Evolutionary conservation across 1,284 basidiomycete genomes (phyloP), one percentile per base, ranked within the genome.

Genomic region (Rhodotorula sp.): DNA sequence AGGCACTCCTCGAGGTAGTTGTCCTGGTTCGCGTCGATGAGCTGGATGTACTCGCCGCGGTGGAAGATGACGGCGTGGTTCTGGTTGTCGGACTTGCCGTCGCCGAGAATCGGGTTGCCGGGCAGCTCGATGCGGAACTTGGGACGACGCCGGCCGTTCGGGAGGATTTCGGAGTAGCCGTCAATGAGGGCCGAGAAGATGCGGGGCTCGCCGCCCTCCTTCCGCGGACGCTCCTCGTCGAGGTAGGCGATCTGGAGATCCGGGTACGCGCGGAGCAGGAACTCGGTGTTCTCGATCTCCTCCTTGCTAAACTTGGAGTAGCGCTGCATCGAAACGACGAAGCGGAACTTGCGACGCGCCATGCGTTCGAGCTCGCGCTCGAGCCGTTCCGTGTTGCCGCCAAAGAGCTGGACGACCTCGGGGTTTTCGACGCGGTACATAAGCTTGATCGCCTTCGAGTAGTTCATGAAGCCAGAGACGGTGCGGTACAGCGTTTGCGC

Each of bases 401-500:
- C 95, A 79, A 93, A 97, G 66, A 92, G 86, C 83, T 97, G 95
- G 7, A 99, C 95, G 62, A 99, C 91, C 81, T 98, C 95, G 31
- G 95, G 97, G 84, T 98, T 99, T 84, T 99, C 97, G 67, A 99
- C 95, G 76, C 95, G 93, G 83, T 98, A 97, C 45, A 99, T 87
- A n/a, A 99, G 86, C 83, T 99, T 99, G 88, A 99, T 98, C 26
- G 97, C 95, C 86, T 99, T 99, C 79, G 92, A 89, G 83, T 99
- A 99, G 85, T 99, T 99, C 97, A 99, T 99, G 90, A 99, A 98
- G 64, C 95, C 97, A 60, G 97, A 97, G 23, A 99, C 95, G 28
- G 95, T 99, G 77, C 97, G 90, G 83, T 99, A 99, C 48, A 99
- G 88, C 5, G 97, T 99, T 84, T 99, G 97, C 28, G 95, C 95